Evolutionary conservation across 1,284 basidiomycete genomes (phyloP), one percentile per base, ranked within the genome.

Genomic region (Cerioporus squamosus): DNA sequence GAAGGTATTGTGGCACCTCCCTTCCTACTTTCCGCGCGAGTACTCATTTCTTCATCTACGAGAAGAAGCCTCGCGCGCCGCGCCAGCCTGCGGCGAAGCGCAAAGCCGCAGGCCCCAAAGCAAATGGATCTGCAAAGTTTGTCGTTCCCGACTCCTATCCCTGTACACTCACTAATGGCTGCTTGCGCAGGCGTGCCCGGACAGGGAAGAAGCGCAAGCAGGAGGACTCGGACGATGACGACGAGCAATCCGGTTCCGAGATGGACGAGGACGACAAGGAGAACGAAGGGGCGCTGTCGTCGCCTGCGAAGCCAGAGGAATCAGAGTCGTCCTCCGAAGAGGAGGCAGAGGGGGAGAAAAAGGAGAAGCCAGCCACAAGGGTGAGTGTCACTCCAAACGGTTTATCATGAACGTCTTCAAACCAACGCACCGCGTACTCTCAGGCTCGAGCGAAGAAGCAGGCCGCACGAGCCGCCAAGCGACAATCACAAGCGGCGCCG

Each of bases 61-160:
- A 68, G 60, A 70, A 70, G 17, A 73, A 80, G 22, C 68, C 70
- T 22, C 77, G 75, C 59, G 72, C 62, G 1, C 64, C 66, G 9
- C 66, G 67, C 3, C 68, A 65, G 51, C 48, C 73, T 0, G 60
- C 72, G 40, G 65, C 68, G 20, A 80, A 80, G 61, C 79, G 81
- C 31, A 82, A 79, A 57, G 74, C 75, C 14, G 26, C 51, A 6
- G 70, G 71, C 17, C 49, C 71, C 8, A 79, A 77, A 44, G 60
- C 71, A 18, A 81, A 78, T 54, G 76, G 77, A 12, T 62, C 66
- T 5, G 60, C 72, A 9, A 82, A 82, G 80, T 82, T 59, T 57
- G 78, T 64, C 14, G 15, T 38, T 31, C 45, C 14, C 9, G 15
- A n/a, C 8, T 8, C 0, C 2, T 42, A 26, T 15, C 5, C 22